These are phyloP conservation scores for Aspergillus fijiensis DNA, from an alignment of 2,329 filamentous ascomycete genomes.

Conservation along the genomic window DNA sequence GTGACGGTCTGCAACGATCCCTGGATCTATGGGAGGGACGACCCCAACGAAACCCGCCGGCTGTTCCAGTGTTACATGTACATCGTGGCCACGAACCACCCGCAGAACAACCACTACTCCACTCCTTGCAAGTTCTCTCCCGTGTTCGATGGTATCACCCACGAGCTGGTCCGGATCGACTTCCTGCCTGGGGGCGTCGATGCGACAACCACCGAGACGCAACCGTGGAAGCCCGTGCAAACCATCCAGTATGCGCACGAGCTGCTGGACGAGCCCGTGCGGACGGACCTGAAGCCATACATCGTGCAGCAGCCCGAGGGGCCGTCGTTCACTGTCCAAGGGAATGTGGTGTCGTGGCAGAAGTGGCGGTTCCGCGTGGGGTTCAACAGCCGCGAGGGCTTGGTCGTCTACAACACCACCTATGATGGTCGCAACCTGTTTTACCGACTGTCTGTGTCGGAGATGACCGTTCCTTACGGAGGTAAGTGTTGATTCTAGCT, in stretches of 20 bases:
- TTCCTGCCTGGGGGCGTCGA: constrained; percentile 66
- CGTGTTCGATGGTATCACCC: constrained; percentile 58
- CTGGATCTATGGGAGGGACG: constrained; percentile 66
- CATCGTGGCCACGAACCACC: constrained; percentile 35
- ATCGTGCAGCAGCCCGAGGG: constrained; percentile 66
- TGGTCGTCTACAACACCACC: constrained; percentile 67
- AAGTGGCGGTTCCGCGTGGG: constrained; percentile 64
- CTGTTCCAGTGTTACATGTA: constrained; percentile 46
- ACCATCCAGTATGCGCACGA: constrained; percentile 60
- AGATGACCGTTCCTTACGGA: constrained; percentile 60
- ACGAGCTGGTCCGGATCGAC: constrained; percentile 68
- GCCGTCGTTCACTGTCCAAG: constrained; percentile 60
- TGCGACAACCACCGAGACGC: constrained; percentile 55
- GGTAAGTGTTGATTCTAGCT: constrained; percentile 25
- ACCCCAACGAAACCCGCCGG: constrained; percentile 39
- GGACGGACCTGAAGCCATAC: constrained; percentile 64
- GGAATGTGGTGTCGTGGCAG: constrained; percentile 62
- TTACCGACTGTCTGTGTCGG: constrained; percentile 65
- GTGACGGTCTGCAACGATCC: constrained; percentile 59
- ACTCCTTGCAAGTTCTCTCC: constrained; percentile 39
- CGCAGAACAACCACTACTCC: constrained; percentile 40
- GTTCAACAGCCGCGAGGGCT: constrained; percentile 64
- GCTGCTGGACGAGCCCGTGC: constrained; percentile 63
- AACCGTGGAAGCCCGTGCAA: constrained; percentile 57
- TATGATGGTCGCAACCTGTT: constrained; percentile 64